phyloP scores from a whole-genome alignment of 345 rosid species.

The Eucalyptus guilfoylei region DNA sequence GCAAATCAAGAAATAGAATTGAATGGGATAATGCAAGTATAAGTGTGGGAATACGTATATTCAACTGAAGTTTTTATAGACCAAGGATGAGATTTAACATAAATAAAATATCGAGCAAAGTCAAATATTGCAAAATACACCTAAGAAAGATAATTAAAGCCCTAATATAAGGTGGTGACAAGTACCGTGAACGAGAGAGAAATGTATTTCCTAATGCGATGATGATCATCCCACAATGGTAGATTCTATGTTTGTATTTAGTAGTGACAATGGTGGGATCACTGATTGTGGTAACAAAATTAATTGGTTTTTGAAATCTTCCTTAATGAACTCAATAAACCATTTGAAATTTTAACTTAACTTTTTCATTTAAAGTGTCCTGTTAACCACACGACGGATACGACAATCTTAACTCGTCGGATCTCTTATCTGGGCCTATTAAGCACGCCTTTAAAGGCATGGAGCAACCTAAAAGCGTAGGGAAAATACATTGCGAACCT shows the following conservation, averaged over 20 bases:
- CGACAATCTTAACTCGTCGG: not conserved
- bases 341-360: not conserved
- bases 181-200: fast-evolving
- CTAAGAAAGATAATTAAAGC: not conserved
- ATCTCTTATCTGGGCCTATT: not conserved
- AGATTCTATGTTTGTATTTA: not conserved
- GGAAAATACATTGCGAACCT: not conserved
- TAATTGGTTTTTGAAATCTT: not conserved
- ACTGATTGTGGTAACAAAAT: not conserved
- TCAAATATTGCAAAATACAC: not conserved
- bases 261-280: not conserved
- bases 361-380: not conserved
- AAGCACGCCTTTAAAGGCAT: not conserved
- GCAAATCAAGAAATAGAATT: not conserved
- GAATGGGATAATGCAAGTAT: not conserved
- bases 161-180: not conserved
- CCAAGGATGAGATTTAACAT: not conserved
- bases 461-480: not conserved
- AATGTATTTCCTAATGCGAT: not conserved
- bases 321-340: not conserved
- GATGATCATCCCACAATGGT: not conserved
- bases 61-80: not conserved
- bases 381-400: not conserved
- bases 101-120: not conserved
- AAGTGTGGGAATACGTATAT: not conserved